A percentile compares a stretch with the other conserved stretches of the same genome.
These are phyloP conservation scores for Gossypium aridum DNA, from an alignment of 441 rosid species.

Conservation along the genomic window DNA sequence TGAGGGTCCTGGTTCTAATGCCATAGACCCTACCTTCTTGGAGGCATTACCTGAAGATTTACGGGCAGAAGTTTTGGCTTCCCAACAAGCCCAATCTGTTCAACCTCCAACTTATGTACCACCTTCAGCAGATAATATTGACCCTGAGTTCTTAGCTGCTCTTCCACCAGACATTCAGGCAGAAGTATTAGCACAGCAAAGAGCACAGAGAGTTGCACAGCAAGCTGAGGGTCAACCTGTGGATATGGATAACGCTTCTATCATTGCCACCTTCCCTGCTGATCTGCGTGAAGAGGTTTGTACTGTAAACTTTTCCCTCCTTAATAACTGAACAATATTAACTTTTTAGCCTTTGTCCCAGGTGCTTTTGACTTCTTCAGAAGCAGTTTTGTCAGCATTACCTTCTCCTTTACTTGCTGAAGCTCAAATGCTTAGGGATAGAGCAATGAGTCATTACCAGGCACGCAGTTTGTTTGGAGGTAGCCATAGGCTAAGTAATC, in stretches of 20 bases:
- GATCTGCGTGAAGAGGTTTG: slow-evolving; percentile 98
- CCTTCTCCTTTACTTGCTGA: slow-evolving; percentile 93
- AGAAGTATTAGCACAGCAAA: slow-evolving; percentile 98
- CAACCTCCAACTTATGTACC: slow-evolving; percentile 84
- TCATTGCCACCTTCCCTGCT: slow-evolving; percentile 96
- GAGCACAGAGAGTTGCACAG: slow-evolving; percentile 85
- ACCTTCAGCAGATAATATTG: slow-evolving; percentile 89
- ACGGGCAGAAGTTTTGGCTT: slow-evolving; percentile 95
- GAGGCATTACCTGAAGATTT: slow-evolving; percentile 97
- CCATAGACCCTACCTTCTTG: slow-evolving; percentile 95
- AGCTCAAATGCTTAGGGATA: slow-evolving; percentile 94
- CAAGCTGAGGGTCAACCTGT: slow-evolving; percentile 96
- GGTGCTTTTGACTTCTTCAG: slow-evolving; percentile 97
- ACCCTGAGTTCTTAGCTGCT: slow-evolving; percentile 98
- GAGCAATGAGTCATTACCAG: slow-evolving; percentile 97
- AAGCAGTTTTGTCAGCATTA: slow-evolving; percentile 86
- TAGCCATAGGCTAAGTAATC: slow-evolving; percentile 67
- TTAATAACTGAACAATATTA: slow-evolving; percentile 13
- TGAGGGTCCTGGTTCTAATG: slow-evolving; percentile 56
- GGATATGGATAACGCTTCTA: slow-evolving; percentile 99
- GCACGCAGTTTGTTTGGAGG: slow-evolving; percentile 88
- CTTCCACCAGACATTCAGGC: slow-evolving; percentile 98
- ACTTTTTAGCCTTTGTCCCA: slow-evolving; percentile 28
- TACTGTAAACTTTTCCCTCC: slow-evolving; percentile 16
- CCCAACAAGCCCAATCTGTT: slow-evolving; percentile 92